Percentiles rank a stretch among this genome's conserved stretches.
These are phyloP conservation scores for Annulohypoxylon bovei DNA, from an alignment of 495 filamentous ascomycete genomes.

Conservation along the genomic window DNA sequence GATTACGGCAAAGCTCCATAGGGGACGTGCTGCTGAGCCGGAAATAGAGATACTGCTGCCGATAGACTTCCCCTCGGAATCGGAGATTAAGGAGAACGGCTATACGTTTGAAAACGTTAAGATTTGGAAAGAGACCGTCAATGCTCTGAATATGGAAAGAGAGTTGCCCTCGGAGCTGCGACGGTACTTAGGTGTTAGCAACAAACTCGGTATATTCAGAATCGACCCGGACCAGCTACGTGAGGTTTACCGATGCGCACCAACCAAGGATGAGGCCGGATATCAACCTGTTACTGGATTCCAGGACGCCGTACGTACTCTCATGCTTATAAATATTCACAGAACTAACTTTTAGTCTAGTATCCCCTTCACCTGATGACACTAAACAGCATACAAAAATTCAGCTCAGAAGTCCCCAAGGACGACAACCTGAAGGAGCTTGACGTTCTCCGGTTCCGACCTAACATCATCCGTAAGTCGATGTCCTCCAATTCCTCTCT, in stretches of 20 bases:
- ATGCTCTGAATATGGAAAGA: constrained; percentile 67
- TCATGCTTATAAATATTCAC: not conserved
- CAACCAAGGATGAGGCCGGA: constrained; percentile 70
- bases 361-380: constrained; percentile 88
- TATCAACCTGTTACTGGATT: constrained; percentile 84
- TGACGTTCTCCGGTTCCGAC: constrained; percentile 77
- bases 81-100: constrained; percentile 60
- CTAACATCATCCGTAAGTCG: constrained; percentile 77
- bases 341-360: constrained; percentile 44
- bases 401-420: constrained; percentile 65
- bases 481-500: not conserved
- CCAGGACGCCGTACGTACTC: constrained; percentile 74
- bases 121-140: constrained; percentile 82
- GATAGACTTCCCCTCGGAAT: constrained; percentile 66
- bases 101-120: constrained; percentile 72
- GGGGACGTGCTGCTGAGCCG: constrained; percentile 54
- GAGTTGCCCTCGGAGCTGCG: constrained; percentile 61
- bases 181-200: constrained; percentile 70
- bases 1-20: constrained; percentile 55
- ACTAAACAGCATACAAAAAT: constrained; percentile 75
- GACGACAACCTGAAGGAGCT: constrained; percentile 58
- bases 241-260: constrained; percentile 79
- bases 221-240: constrained; percentile 68
- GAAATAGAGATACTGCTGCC: constrained; percentile 71
- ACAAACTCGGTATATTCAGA: constrained; percentile 76